A percentile compares a stretch with the other conserved stretches of the same genome.
Evolutionary conservation across 176 grass and related monocot genomes (phyloP).

Genomic region (Rhynchospora tenuis): DNA sequence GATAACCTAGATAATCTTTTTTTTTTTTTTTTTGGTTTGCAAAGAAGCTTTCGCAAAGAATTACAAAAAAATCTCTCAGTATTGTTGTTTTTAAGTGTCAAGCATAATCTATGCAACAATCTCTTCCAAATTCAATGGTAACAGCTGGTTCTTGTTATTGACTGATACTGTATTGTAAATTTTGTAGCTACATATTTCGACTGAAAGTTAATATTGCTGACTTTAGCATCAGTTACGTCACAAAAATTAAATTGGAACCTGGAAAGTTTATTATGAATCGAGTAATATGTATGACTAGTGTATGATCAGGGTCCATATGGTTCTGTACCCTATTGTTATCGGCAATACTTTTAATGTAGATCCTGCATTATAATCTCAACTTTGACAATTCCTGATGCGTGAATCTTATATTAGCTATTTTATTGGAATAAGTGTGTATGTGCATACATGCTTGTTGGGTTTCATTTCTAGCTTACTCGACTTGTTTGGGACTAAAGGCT

Average conservation of each 20-base stretch:
- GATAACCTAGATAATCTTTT: background rate
- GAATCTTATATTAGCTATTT: background rate
- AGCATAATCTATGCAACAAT: no score
- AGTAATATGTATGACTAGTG: background rate
- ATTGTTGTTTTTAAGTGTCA: background rate
- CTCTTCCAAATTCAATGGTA: no score
- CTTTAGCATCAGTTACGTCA: background rate
- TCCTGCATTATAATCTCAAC: background rate
- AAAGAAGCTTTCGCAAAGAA: background rate
- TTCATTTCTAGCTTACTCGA: no score
- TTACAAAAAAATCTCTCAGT: background rate
- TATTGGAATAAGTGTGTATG: background rate
- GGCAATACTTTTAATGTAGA: background rate
- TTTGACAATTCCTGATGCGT: background rate
- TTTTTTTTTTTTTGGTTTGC: background rate
- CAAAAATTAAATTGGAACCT: background rate
- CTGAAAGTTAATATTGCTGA: background rate
- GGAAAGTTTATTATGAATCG: background rate
- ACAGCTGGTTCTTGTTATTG: no score
- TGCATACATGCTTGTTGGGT: background rate
- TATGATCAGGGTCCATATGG: background rate
- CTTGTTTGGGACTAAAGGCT: no score
- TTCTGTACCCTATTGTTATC: background rate
- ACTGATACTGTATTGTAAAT: no score
- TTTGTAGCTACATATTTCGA: no score